These are phyloP conservation scores for Miscanthus lutarioriparius DNA, from an alignment of 176 grass and related monocot species.

Conservation along the genomic window DNA sequence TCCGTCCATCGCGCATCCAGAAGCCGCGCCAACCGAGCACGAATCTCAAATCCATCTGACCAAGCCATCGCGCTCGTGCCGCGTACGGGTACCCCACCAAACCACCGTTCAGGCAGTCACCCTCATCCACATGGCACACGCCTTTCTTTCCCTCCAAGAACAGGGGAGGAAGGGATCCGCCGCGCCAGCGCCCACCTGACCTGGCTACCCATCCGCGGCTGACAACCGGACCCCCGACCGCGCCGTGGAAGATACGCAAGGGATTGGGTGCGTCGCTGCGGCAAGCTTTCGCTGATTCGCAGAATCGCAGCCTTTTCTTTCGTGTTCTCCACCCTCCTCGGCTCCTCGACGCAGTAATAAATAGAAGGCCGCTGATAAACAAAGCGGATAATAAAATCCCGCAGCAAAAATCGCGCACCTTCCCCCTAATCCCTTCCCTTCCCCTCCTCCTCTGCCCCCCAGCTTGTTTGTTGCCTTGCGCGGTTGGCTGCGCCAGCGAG, in stretches of 20 bases:
- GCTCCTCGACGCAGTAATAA: neutral
- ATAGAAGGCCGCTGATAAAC: neutral
- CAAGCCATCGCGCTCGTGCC: neutral
- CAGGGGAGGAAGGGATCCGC: conserved; percentile 35
- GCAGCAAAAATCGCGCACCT: conserved; percentile 24
- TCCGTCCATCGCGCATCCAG: neutral
- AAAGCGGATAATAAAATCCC: neutral
- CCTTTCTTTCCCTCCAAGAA: conserved; percentile 58
- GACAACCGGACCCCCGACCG: neutral
- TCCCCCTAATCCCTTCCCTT: neutral
- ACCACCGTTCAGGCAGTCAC: neutral
- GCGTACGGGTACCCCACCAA: neutral
- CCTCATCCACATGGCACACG: neutral
- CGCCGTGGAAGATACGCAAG: conserved; percentile 19
- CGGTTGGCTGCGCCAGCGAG: conserved; percentile 2
- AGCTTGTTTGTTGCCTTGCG: neutral
- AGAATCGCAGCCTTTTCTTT: conserved; percentile 12
- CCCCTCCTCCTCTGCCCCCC: neutral
- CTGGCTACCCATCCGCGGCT: neutral
- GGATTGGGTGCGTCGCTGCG: conserved; percentile 12
- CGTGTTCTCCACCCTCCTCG: conserved; percentile 35
- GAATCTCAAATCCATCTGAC: neutral
- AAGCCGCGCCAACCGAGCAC: neutral
- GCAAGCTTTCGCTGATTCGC: neutral
- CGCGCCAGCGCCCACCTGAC: neutral